Base-by-base conservation (phyloP, 306 rosid genomes). In the Adenanthera pavonina region DNA sequence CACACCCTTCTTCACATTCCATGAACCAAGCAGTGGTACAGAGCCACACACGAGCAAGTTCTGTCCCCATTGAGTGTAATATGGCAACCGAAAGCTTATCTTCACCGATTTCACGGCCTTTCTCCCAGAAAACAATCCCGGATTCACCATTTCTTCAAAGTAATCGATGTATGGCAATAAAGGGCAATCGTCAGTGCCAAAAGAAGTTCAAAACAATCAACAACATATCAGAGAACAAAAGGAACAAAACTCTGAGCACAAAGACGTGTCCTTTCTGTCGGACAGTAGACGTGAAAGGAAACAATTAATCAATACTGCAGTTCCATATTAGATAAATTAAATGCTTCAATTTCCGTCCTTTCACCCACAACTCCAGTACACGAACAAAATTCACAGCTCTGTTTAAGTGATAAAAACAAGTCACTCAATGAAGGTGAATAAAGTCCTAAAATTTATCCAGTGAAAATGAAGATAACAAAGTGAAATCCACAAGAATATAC, bases 1-100 rank as follows among this genome's bases (percentile, higher is more conserved):
- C 82, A 95, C 68, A 49, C 99, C 99, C 85, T 81, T 93, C 90
- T 93, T 93, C 90, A 92, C 95, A 84, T 86, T 90, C 97, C 99
- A 87, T 2, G 97, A 90, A 68, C 99, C 99, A 54, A 95, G 92
- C 84, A 87, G 25, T 0, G 95, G 86, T 35, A 86, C 98, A 77
- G 99, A 95, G 49, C 99, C 99, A 72, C 92, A 92, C 34, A 93
- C 93, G 67, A 93, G 72, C 85, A 95, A 84, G 87, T 90, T 89
- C 65, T 95, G 94, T 77, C 99, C 99, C 98, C 99, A 95, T 0
- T 93, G 88, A 20, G 99, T 95, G 74, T 57, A 85, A 79, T 95
- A 95, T 15, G 99, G 98, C 79, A 93, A 64, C 81, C 89, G 85
- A 84, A 95, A 95, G 20, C 90, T 92, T 89, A 92, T 89, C 44